Percentiles rank a stretch among this genome's conserved stretches.
phyloP scores from a whole-genome alignment of 2,329 filamentous ascomycete genomes.

The Scortechinia acanthostroma region DNA sequence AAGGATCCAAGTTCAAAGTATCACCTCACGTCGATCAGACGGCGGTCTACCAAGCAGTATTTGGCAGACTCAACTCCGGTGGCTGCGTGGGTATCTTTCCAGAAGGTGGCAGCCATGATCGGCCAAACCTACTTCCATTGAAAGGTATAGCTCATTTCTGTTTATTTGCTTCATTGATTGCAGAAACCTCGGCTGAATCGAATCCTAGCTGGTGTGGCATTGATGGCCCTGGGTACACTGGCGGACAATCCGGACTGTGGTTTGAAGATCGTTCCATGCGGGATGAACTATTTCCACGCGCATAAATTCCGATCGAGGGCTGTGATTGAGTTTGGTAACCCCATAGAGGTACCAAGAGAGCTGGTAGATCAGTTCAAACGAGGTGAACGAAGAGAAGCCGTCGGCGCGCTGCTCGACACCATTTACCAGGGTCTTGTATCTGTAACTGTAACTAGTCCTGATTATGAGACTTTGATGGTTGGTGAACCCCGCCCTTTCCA shows the following conservation, averaged over 20 bases:
- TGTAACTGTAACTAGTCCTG: constrained; percentile 84
- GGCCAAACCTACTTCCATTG: constrained; percentile 80
- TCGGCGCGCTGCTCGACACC: constrained; percentile 75
- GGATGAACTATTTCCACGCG: constrained; percentile 99
- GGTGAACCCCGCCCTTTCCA: background rate
- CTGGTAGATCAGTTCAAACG: constrained; percentile 79
- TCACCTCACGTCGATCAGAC: constrained; percentile 92
- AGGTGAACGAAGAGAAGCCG: constrained; percentile 78
- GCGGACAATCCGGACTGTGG: constrained; percentile 80
- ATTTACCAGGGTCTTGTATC: constrained; percentile 79
- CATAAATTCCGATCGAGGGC: constrained; percentile 96
- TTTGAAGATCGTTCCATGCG: constrained; percentile 88
- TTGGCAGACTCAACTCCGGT: constrained; percentile 71
- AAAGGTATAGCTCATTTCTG: constrained; percentile 53
- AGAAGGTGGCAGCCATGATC: constrained; percentile 91
- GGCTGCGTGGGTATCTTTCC: constrained; percentile 96
- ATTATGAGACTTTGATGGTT: constrained; percentile 94
- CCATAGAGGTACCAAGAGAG: constrained; percentile 76
- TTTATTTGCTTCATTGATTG: background rate
- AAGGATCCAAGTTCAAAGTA: constrained; percentile 77
- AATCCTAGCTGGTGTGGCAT: constrained; percentile 70
- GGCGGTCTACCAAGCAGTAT: constrained; percentile 87
- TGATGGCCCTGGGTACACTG: constrained; percentile 90
- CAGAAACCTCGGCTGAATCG: no score
- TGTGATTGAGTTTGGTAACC: constrained; percentile 88